These are phyloP conservation scores for Lactuca saligna DNA, from an alignment of 129 eudicot genomes.

Conservation along the genomic window DNA sequence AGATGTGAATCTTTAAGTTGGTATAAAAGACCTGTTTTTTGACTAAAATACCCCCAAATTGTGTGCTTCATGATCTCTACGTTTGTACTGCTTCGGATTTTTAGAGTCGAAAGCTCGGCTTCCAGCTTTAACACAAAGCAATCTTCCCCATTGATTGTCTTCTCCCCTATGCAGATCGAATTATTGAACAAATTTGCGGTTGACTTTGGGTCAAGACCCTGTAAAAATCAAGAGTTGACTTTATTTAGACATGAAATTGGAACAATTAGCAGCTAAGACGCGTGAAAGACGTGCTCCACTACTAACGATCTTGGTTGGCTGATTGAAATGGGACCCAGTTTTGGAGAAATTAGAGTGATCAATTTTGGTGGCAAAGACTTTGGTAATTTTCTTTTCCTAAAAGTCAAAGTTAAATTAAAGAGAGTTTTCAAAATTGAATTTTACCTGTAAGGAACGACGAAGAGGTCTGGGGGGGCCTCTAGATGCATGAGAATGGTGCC, in stretches of 20 bases:
- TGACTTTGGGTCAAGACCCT: slow-evolving; percentile 93
- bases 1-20: slow-evolving; percentile 80
- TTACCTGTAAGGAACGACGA: slow-evolving; percentile 92
- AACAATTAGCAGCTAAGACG: slow-evolving; percentile 19
- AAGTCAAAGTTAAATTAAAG: slow-evolving; percentile 30
- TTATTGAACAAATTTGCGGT: slow-evolving; percentile 78
- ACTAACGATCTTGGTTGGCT: slow-evolving; percentile 23
- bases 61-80: slow-evolving; percentile 90
- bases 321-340: slow-evolving; percentile 31
- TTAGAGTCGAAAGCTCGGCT: slow-evolving; percentile 57
- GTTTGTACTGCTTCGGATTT: slow-evolving; percentile 72
- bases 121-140: slow-evolving; percentile 82
- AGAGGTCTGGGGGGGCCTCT: slow-evolving; percentile 95
- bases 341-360: background rate
- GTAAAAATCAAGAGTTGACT: slow-evolving; percentile 33
- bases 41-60: slow-evolving; percentile 89
- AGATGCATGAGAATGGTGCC: slow-evolving; percentile 94
- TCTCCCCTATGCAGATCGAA: slow-evolving; percentile 76
- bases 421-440: background rate
- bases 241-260: slow-evolving; percentile 4
- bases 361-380: slow-evolving; percentile 6
- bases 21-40: slow-evolving; percentile 67
- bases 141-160: slow-evolving; percentile 58
- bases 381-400: slow-evolving; percentile 16
- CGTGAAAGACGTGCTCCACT: slow-evolving; percentile 28